phyloP scores from a whole-genome alignment of 2,329 filamentous ascomycete genomes.

The Lecanicillium sp. region DNA sequence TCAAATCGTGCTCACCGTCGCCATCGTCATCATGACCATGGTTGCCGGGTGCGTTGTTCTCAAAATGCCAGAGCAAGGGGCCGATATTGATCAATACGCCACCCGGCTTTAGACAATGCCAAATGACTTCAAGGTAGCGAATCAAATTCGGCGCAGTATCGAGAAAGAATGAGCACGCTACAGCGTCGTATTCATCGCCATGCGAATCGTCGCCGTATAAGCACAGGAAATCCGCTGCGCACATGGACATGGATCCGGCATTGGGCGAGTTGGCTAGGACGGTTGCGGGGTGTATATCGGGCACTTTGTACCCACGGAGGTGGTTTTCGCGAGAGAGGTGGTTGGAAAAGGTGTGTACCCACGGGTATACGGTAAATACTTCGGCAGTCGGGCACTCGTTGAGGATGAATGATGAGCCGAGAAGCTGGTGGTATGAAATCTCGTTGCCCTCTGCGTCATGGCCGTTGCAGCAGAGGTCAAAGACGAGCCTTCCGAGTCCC shows the following conservation, averaged over 20 bases:
- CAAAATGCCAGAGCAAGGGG: constrained; percentile 92
- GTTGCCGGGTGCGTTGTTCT: constrained; percentile 58
- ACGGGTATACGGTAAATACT: constrained; percentile 73
- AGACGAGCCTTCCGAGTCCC: constrained; percentile 79
- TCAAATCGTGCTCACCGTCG: constrained; percentile 40
- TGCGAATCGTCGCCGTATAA: constrained; percentile 63
- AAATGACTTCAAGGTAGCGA: constrained; percentile 78
- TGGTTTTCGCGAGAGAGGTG: constrained; percentile 67
- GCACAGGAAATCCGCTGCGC: constrained; percentile 86
- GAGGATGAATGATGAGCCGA: constrained; percentile 71
- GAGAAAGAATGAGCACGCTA: constrained; percentile 89
- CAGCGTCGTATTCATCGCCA: constrained; percentile 62
- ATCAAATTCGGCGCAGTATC: constrained; percentile 94
- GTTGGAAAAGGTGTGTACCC: constrained; percentile 83
- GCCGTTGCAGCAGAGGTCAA: constrained; percentile 69
- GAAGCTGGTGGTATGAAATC: constrained; percentile 93
- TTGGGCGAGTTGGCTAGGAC: constrained; percentile 32
- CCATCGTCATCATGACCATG: constrained; percentile 43
- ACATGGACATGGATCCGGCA: constrained; percentile 77
- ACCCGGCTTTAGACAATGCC: constrained; percentile 64
- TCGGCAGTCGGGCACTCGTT: constrained; percentile 54
- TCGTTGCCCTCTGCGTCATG: constrained; percentile 82
- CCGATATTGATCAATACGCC: constrained; percentile 87
- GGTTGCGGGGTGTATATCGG: constrained; percentile 67
- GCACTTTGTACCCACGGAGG: constrained; percentile 62